Base-by-base conservation (phyloP, 257 asterid genomes). In the Linaria vulgaris region DNA sequence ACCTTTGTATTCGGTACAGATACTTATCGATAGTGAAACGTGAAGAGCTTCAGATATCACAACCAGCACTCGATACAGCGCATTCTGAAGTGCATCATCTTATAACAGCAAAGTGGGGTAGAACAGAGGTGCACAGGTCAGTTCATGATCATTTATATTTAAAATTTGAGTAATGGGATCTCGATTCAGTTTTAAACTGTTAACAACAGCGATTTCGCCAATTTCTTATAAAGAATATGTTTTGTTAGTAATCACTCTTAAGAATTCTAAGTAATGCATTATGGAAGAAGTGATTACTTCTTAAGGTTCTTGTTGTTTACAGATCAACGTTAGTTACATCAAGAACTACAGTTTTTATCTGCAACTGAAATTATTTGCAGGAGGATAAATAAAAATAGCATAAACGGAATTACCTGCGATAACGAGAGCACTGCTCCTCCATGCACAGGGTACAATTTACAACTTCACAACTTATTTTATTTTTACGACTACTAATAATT, bases 81-180 rank as follows among this genome's bases (percentile, higher is more conserved):
- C 51, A 78, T 67, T 91, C 97, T 38, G 90, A 91, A 77, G 89
- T 91, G 72, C 96, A 91, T 72, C 98, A 86, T 81, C 94, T 84
- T 63, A 88, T 90, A 63, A 90, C 97, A 16, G 88, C 94, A 6
- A 85, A 90, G 11, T 79, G 80, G 69, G 72, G 78, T 69, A 81
- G 79, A 77, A 54, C 87, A 53, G 60, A 34, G 21, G 82, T 86
- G 53, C 98, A 91, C 79, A 88, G 94, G 97, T 87, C 64, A 56
- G 78, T 56, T 25, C 22, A 23, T 47, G 20, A 11, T 19, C 37
- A 37, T 15, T 55, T 3, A 21, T 17, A 56, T 15, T 54, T 9
- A 4, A 12, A 53, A 22, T 1, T 14, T 54, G 59, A 54, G 11
- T 25, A 25, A 12, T 6, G 30, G 22, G 20, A 5, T 5, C n/a